Evolutionary conservation across 2,329 filamentous ascomycete species (phyloP).

Genomic region (Talaromyces verruculosus): DNA sequence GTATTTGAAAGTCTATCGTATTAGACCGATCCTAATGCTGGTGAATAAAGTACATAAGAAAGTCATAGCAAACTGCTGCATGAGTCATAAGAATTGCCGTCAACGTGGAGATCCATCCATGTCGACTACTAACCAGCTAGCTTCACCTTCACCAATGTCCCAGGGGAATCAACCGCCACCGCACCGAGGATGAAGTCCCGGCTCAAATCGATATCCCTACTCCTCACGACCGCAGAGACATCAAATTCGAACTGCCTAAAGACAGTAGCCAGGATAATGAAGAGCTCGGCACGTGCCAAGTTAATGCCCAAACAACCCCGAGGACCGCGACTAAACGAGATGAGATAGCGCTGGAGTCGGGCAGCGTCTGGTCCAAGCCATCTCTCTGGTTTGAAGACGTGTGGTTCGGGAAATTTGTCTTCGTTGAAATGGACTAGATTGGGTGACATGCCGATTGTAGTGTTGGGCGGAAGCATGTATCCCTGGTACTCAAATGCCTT

Average conservation of each 20-base stretch:
- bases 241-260: conserved; percentile 18
- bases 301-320: conserved; percentile 27
- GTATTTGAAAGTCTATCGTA: background rate
- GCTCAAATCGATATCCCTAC: conserved; percentile 12
- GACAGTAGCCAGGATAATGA: conserved; percentile 11
- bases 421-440: conserved; percentile 25
- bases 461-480: conserved; percentile 27
- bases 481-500: conserved; percentile 26
- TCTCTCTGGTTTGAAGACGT: conserved; percentile 25
- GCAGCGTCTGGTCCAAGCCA: conserved; percentile 24
- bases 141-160: conserved; percentile 1
- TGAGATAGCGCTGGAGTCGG: conserved; percentile 24
- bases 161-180: background rate
- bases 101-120: background rate
- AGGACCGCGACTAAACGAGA: conserved; percentile 25
- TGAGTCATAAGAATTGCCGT: background rate
- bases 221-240: background rate
- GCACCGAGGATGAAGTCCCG: conserved; percentile 4
- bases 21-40: background rate
- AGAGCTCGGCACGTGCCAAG: conserved; percentile 41
- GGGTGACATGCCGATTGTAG: conserved; percentile 26
- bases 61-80: background rate
- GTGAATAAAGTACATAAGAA: background rate
- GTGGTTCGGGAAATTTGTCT: conserved; percentile 25
- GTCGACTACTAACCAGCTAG: background rate